These are phyloP conservation scores for Botrytis galanthina DNA, from an alignment of 2,329 filamentous ascomycete genomes.

Conservation along the genomic window DNA sequence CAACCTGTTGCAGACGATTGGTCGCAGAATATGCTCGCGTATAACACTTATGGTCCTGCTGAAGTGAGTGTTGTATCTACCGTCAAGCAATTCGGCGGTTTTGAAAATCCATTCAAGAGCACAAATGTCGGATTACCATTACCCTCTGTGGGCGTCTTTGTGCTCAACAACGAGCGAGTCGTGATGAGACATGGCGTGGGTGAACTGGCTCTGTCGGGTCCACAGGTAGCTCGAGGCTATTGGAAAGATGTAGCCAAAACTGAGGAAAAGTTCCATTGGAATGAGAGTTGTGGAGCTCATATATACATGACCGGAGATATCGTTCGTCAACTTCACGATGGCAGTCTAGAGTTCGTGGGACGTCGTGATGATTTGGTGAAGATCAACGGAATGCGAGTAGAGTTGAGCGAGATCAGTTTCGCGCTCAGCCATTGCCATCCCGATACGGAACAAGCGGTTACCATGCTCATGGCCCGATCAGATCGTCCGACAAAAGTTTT, in stretches of 20 bases:
- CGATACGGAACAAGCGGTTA: constrained; percentile 42
- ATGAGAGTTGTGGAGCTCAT: constrained; percentile 48
- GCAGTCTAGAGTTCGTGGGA: constrained; percentile 55
- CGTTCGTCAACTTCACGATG: constrained; percentile 51
- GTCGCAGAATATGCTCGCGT: constrained; percentile 31
- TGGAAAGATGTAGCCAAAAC: constrained; percentile 58
- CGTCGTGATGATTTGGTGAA: constrained; percentile 69
- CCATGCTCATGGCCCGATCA: constrained; percentile 40
- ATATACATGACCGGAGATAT: constrained; percentile 61
- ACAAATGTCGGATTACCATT: constrained; percentile 4
- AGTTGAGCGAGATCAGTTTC: constrained; percentile 50
- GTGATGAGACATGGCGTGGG: constrained; percentile 32
- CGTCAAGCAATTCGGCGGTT: constrained; percentile 11
- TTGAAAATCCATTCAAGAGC: not conserved
- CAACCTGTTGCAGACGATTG: not conserved
- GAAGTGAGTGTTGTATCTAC: constrained; percentile 26
- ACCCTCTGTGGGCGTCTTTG: constrained; percentile 40
- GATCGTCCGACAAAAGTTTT: constrained; percentile 37
- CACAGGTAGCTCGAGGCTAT: constrained; percentile 60
- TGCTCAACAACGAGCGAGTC: constrained; percentile 28
- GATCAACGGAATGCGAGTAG: constrained; percentile 63
- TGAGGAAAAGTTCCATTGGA: constrained; percentile 53
- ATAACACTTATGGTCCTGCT: constrained; percentile 13
- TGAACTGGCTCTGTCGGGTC: constrained; percentile 42
- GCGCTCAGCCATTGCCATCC: constrained; percentile 24